Evolutionary conservation across 2,329 filamentous ascomycete species (phyloP).

Genomic region (Diaporthe vaccinii): DNA sequence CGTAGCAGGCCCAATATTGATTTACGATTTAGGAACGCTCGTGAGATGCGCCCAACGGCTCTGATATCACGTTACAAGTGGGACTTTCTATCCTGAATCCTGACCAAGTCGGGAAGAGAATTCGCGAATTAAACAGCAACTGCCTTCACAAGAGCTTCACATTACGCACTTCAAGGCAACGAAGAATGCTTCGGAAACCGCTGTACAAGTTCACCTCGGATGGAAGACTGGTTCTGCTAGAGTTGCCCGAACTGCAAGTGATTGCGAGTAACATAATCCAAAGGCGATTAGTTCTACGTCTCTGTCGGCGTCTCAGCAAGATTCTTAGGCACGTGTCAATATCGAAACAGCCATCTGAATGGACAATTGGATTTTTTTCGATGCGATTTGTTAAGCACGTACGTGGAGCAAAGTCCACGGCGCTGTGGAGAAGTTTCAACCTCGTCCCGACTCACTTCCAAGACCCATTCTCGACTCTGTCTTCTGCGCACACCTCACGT

Average conservation of each 20-base stretch:
- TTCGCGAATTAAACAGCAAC: background rate
- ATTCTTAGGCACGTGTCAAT: background rate
- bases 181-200: background rate
- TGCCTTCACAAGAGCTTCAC: background rate
- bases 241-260: background rate
- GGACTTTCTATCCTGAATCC: background rate
- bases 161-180: background rate
- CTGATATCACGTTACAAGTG: background rate
- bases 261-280: background rate
- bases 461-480: background rate
- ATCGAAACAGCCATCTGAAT: slow-evolving; percentile 3
- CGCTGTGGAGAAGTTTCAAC: slow-evolving; percentile 9
- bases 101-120: background rate
- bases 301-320: background rate
- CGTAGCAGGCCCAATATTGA: too few relatives aligned
- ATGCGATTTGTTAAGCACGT: background rate
- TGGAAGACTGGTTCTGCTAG: background rate
- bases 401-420: background rate
- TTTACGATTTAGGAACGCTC: background rate
- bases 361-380: background rate
- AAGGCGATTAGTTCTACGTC: background rate
- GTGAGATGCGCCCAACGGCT: background rate
- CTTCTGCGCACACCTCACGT: background rate
- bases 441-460: slow-evolving; percentile 6
- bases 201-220: background rate